phyloP scores from a whole-genome alignment of 345 rosid genomes.

The Hevea brasiliensis region DNA sequence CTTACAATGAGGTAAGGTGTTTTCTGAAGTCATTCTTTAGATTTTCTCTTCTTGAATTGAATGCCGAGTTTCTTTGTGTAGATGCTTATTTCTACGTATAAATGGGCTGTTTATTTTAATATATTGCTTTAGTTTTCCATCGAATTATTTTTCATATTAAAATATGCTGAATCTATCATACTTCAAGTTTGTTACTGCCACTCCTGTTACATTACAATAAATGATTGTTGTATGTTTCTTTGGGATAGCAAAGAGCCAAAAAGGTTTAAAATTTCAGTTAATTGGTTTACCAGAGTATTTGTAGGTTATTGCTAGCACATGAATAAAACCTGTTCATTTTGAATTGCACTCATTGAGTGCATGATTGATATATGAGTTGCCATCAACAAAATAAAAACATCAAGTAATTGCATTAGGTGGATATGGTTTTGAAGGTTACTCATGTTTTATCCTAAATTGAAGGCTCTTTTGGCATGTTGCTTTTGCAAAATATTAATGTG shows the following conservation, averaged over 20 bases:
- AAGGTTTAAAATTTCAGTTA: neutral
- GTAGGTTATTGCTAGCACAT: neutral
- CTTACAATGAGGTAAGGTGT: constrained; percentile 87
- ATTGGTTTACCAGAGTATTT: neutral
- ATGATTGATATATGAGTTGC: neutral
- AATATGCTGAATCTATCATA: neutral
- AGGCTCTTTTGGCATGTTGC: too few species aligned
- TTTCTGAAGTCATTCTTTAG: constrained; percentile 28
- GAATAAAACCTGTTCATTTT: neutral
- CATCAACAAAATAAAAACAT: neutral
- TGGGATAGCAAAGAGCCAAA: neutral
- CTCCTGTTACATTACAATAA: neutral
- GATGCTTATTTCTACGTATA: neutral
- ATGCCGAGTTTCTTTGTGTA: neutral
- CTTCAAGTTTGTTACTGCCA: neutral
- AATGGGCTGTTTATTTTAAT: neutral
- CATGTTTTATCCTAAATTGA: too few species aligned
- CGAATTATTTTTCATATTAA: neutral
- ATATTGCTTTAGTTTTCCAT: neutral
- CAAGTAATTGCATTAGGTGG: neutral
- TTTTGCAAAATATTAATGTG: too few species aligned
- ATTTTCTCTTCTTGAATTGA: neutral
- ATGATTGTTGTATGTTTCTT: neutral
- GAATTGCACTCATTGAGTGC: neutral
- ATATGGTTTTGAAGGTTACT: too few species aligned